A percentile compares a stretch with the other conserved stretches of the same genome.
phyloP scores from a whole-genome alignment of 83 land plant genomes.

The Picea abies region DNA sequence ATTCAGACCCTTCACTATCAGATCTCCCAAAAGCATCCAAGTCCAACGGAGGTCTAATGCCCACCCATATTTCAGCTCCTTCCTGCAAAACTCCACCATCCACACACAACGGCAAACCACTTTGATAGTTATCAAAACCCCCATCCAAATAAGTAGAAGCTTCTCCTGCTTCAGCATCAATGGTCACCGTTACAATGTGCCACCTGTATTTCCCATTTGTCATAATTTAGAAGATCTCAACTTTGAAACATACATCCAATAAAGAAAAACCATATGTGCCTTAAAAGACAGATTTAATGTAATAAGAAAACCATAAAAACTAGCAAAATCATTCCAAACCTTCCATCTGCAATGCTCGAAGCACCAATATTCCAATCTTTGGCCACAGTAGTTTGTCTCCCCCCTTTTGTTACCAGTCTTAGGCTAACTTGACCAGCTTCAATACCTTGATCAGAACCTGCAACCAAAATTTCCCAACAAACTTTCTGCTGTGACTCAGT shows the following conservation, averaged over 20 bases:
- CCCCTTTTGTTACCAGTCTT: conserved; percentile 84
- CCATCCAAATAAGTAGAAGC: conserved; percentile 93
- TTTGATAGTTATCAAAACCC: conserved; percentile 76
- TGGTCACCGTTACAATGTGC: conserved; percentile 93
- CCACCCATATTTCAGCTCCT: conserved; percentile 95
- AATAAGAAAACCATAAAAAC: neutral
- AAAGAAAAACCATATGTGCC: neutral
- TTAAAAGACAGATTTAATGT: neutral
- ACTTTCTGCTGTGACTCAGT: conserved; percentile 75
- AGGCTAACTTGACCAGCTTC: conserved; percentile 99
- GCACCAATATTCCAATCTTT: conserved; percentile 90
- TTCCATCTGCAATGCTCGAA: conserved; percentile 96
- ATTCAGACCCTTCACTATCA: conserved; percentile 97
- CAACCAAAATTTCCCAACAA: conserved; percentile 92
- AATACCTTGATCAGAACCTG: conserved; percentile 97
- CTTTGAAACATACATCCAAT: neutral
- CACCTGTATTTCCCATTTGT: conserved; percentile 58
- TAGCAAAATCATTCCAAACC: conserved; percentile 41
- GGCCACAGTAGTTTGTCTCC: conserved; percentile 83
- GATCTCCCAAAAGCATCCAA: conserved; percentile 99
- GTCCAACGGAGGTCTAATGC: conserved; percentile 91
- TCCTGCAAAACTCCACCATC: conserved; percentile 78
- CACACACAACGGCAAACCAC: conserved; percentile 66
- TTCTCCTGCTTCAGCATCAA: conserved; percentile 94
- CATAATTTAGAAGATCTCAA: neutral